Percentiles rank a stretch among this genome's conserved stretches.
phyloP scores from a whole-genome alignment of 2,329 filamentous ascomycete species.

The Sarocladium oryzae region DNA sequence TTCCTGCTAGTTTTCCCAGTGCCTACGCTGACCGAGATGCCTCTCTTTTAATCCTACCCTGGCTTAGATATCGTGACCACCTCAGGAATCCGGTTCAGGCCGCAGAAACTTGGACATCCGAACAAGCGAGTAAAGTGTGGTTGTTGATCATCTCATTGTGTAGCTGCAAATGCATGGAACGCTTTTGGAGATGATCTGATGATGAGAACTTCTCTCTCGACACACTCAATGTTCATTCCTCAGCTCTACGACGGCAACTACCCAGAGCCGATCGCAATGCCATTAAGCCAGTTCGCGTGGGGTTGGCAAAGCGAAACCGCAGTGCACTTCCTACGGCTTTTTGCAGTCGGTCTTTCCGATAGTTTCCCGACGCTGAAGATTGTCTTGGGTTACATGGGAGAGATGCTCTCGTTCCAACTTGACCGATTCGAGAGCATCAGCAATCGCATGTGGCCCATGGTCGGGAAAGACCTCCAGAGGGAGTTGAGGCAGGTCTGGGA shows the following conservation, averaged over 20 bases:
- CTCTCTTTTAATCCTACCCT: no score
- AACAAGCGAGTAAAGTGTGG: no score
- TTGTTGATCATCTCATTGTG: no score
- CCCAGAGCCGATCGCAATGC: constrained; percentile 16
- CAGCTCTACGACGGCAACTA: constrained; percentile 22
- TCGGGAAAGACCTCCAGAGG: constrained; percentile 18
- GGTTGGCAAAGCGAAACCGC: constrained; percentile 43
- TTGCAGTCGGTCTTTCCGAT: constrained; percentile 28
- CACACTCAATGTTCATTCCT: no score
- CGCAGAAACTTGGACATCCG: no score
- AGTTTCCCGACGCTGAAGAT: constrained; percentile 30
- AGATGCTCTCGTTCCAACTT: constrained; percentile 48
- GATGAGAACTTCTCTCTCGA: no score
- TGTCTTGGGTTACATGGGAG: constrained; percentile 34
- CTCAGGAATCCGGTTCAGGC: no score
- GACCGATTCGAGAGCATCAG: constrained; percentile 33
- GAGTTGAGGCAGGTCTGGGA: constrained; percentile 44
- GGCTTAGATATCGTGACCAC: no score
- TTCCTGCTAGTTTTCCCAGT: no score
- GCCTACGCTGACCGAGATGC: no score
- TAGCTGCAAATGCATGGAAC: no score
- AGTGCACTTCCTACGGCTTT: constrained; percentile 30
- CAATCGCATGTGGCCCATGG: constrained; percentile 18
- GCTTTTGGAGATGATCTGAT: no score
- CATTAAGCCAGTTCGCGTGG: constrained; percentile 34